Evolutionary conservation across 2,329 filamentous ascomycete species (phyloP).

Genomic region (Botrytis galanthina): DNA sequence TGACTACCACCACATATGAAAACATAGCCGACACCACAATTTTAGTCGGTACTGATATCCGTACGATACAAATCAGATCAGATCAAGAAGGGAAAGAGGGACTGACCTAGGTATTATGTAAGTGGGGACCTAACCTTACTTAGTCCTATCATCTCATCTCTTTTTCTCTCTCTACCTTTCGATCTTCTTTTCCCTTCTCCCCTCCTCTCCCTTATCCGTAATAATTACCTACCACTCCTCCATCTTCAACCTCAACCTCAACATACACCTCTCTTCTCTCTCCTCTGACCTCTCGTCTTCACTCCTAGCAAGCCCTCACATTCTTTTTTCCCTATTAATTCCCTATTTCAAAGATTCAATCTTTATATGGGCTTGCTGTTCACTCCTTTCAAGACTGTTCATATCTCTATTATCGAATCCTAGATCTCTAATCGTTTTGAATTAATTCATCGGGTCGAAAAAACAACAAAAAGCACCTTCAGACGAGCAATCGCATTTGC

Average conservation of each 20-base stretch:
- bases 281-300: not conserved
- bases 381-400: conserved; percentile 3
- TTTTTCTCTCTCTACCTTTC: not conserved
- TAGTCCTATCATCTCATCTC: not conserved
- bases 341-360: conserved; percentile 1
- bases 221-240: conserved; percentile 4
- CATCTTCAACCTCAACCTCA: not conserved
- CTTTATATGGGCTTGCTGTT: not conserved
- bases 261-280: not conserved
- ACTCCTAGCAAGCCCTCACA: conserved; percentile 14
- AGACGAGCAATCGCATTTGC: conserved; percentile 9
- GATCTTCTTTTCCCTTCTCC: not conserved
- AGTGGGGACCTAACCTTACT: not conserved
- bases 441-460: not conserved
- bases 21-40: not conserved
- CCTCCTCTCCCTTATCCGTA: not conserved
- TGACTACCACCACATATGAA: not conserved
- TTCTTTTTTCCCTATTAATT: conserved; percentile 8
- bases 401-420: conserved; percentile 10
- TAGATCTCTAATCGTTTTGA: not conserved
- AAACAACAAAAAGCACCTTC: not conserved
- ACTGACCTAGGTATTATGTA: not conserved
- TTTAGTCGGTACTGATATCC: not conserved
- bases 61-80: not conserved
- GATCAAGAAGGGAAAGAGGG: not conserved